These are phyloP conservation scores for Kwoniella shandongensis DNA, from an alignment of 768 basidiomycete species.

Conservation along the genomic window DNA sequence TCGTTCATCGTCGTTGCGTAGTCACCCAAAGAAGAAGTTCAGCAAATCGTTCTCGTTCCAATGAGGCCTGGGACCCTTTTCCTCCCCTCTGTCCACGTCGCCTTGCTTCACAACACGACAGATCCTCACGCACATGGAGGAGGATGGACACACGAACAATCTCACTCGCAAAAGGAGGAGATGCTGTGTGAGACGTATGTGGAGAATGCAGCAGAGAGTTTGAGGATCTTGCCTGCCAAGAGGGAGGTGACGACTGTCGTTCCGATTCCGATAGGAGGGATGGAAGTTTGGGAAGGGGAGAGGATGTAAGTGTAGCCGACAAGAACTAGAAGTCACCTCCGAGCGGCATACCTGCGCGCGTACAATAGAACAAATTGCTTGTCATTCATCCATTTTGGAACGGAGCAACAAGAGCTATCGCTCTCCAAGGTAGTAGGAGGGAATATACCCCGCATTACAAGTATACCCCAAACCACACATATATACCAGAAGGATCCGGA, in stretches of 20 bases:
- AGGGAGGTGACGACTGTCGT: slow-evolving; percentile 65
- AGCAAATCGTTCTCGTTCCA: slow-evolving; percentile 71
- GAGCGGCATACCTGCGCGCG: too few species aligned
- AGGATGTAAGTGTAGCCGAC: background rate
- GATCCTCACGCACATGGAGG: slow-evolving; percentile 58
- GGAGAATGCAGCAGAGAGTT: slow-evolving; percentile 74
- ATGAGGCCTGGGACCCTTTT: slow-evolving; percentile 77
- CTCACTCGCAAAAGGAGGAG: slow-evolving; percentile 59
- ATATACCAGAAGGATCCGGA: background rate
- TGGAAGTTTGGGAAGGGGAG: slow-evolving; percentile 10
- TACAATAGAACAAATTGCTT: too few species aligned
- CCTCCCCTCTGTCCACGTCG: slow-evolving; percentile 71
- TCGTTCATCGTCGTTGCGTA: background rate
- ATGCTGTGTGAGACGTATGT: slow-evolving; percentile 70
- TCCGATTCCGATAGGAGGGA: slow-evolving; percentile 12
- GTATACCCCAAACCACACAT: background rate
- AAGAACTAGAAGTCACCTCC: too few species aligned
- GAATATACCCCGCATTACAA: slow-evolving; percentile 1
- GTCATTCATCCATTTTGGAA: too few species aligned
- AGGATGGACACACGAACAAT: slow-evolving; percentile 18
- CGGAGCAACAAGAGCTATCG: too few species aligned
- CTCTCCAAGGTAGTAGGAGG: too few species aligned
- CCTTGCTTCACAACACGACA: slow-evolving; percentile 55
- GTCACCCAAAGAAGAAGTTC: slow-evolving; percentile 62
- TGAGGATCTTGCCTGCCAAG: slow-evolving; percentile 78